phyloP scores from a whole-genome alignment of 257 asterid species.

The Parsonsia alboflavescens region DNA sequence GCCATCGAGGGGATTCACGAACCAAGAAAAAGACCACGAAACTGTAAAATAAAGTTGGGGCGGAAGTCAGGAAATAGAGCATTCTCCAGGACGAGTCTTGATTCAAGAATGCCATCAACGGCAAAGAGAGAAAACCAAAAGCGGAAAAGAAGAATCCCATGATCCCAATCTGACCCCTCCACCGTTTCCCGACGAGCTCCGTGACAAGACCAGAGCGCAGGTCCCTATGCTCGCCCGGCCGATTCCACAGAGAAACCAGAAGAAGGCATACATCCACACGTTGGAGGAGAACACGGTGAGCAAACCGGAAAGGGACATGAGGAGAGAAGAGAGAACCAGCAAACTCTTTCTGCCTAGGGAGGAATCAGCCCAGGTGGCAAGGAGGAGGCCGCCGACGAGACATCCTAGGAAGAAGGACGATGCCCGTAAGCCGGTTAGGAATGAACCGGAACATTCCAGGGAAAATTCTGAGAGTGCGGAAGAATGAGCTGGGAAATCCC shows the following conservation, averaged over 20 bases:
- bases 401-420: background rate
- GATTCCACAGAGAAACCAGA: constrained; percentile 46
- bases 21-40: constrained; percentile 26
- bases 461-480: no score
- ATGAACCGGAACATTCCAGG: no score
- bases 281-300: constrained; percentile 40
- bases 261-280: constrained; percentile 36
- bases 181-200: constrained; percentile 56
- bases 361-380: no score
- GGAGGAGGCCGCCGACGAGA: no score
- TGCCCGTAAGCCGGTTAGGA: background rate
- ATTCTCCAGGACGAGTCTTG: constrained; percentile 52
- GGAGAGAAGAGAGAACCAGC: no score
- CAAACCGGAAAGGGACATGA: constrained; percentile 44
- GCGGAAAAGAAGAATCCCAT: constrained; percentile 51
- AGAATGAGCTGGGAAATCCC: no score
- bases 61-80: constrained; percentile 46
- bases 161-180: constrained; percentile 55
- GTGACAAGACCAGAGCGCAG: constrained; percentile 55
- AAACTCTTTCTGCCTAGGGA: no score
- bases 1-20: constrained; percentile 75
- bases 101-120: constrained; percentile 30
- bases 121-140: constrained; percentile 61
- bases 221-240: constrained; percentile 52
- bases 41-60: constrained; percentile 37